phyloP scores from a whole-genome alignment of 768 basidiomycete species.

The Trametes maxima region DNA sequence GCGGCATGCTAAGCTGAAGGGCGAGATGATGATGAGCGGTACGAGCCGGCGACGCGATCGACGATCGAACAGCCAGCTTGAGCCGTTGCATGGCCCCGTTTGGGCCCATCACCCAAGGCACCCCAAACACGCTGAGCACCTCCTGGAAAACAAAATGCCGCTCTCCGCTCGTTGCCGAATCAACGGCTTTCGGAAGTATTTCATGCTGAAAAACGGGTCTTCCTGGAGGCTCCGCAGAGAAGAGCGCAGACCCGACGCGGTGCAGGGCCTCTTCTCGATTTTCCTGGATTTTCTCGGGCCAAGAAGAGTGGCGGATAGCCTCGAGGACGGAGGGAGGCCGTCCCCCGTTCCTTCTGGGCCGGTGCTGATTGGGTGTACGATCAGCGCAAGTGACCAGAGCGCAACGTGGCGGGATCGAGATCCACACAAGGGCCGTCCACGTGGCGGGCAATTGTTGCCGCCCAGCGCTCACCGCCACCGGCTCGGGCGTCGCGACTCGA shows the following conservation, averaged over 20 bases:
- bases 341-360: conserved; percentile 4
- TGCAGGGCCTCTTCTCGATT: not conserved
- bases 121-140: conserved; percentile 17
- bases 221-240: not conserved
- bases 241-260: not conserved
- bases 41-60: conserved; percentile 22
- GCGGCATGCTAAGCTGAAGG: conserved; percentile 16
- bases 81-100: conserved; percentile 15
- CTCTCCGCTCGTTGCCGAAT: conserved; percentile 11
- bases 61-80: conserved; percentile 20
- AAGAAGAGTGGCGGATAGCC: not conserved
- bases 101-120: conserved; percentile 24
- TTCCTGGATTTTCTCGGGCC: not conserved
- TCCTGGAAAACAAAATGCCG: conserved; percentile 12
- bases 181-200: conserved; percentile 13
- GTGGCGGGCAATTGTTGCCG: conserved; percentile 16
- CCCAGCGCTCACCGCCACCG: conserved; percentile 21
- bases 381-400: conserved; percentile 1
- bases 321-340: not conserved
- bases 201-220: conserved; percentile 2
- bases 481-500: conserved; percentile 1
- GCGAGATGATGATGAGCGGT: conserved; percentile 20
- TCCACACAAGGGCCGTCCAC: conserved; percentile 17
- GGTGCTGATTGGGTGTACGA: conserved; percentile 1
- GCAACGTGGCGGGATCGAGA: conserved; percentile 19